Evolutionary conservation across 2,329 filamentous ascomycete species (phyloP), one percentile per base, ranked within the genome.

Genomic region (Triangularia setosa): DNA sequence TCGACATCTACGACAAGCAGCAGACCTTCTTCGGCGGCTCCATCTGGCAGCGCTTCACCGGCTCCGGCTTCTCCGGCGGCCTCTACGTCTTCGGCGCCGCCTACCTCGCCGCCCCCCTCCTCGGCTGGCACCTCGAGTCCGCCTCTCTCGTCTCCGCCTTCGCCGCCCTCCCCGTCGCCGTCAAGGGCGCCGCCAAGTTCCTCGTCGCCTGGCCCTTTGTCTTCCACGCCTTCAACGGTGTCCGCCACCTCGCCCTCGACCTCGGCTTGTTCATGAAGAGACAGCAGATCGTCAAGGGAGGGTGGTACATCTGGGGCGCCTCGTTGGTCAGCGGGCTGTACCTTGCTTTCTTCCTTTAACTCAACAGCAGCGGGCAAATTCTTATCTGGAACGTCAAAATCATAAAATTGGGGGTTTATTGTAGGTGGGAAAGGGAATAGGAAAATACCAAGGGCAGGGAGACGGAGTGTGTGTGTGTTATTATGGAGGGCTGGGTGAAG

Each of bases 31-130:
- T 91, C 78, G 83, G 84, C 71, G 88, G 87, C 71, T 87, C 82
- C 64, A 83, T 84, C 70, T 84, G 91, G 79, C 91, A 93, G 81
- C 92, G 93, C 73, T 87, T 97, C 80, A 94, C 92, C n/a, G 93
- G 92, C 73, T 79, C 84, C 74, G 78, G 83, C 65, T 84, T 96
- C 70, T 89, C 88, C 65, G 91, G 89, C 69, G 79, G 82, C 58
- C 83, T 96, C 68, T 97, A 97, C 84, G 78, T 87, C 75, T 97
- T 92, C 82, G 88, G 90, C 68, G 78, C 87, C 69, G 86, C 89
- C 62, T 97, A 97, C 83, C 89, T 97, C 67, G 85, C 85, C 69
- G 88, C 92, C 0, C 93, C 93, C 4, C 79, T 90, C 53, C 78
- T 92, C 62, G 93, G 85, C 70, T 82, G 81, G 78, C 85, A 87